Evolutionary conservation across 1,284 basidiomycete genomes (phyloP).

Genomic region (Trichosporon inkin): DNA sequence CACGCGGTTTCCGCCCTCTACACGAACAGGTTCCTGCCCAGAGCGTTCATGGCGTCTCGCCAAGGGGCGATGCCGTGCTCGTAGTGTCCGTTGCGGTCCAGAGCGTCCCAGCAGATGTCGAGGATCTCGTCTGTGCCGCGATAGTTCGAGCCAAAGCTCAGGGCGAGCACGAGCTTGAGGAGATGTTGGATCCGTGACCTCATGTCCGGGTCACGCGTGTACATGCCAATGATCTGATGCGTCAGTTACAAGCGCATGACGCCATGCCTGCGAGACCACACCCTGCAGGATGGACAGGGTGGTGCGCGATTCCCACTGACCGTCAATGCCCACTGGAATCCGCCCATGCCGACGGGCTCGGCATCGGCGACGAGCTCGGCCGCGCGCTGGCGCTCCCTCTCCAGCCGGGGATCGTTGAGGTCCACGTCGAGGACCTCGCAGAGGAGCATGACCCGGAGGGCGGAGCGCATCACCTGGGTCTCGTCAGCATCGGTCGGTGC

Average conservation of each 20-base stretch:
- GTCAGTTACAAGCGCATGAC: background rate
- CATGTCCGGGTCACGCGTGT: conserved; percentile 10
- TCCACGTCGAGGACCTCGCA: conserved; percentile 22
- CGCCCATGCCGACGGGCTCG: conserved; percentile 17
- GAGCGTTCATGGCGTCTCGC: conserved; percentile 20
- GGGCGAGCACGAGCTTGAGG: conserved; percentile 12
- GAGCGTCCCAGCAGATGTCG: conserved; percentile 19
- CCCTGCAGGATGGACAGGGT: too few species aligned
- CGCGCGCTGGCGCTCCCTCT: conserved; percentile 3
- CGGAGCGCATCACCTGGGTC: conserved; percentile 16
- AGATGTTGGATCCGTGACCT: conserved; percentile 10
- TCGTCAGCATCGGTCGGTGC: background rate
- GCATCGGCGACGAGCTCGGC: conserved; percentile 24
- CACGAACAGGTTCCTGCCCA: conserved; percentile 17
- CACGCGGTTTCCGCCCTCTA: background rate
- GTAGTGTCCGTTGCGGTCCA: conserved; percentile 20
- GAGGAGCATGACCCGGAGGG: conserved; percentile 21
- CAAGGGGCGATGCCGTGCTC: conserved; percentile 26
- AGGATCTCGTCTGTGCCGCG: conserved; percentile 19
- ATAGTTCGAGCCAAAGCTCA: conserved; percentile 19
- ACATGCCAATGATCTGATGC: conserved; percentile 20
- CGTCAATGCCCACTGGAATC: conserved; percentile 22
- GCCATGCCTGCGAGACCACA: too few species aligned
- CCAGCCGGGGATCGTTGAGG: conserved; percentile 17
- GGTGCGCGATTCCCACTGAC: background rate